A percentile compares a stretch with the other conserved stretches of the same genome.
Conservation (phyloP, 2,329 filamentous ascomycete genomes). For the Chrysoporthe puriensis region DNA sequence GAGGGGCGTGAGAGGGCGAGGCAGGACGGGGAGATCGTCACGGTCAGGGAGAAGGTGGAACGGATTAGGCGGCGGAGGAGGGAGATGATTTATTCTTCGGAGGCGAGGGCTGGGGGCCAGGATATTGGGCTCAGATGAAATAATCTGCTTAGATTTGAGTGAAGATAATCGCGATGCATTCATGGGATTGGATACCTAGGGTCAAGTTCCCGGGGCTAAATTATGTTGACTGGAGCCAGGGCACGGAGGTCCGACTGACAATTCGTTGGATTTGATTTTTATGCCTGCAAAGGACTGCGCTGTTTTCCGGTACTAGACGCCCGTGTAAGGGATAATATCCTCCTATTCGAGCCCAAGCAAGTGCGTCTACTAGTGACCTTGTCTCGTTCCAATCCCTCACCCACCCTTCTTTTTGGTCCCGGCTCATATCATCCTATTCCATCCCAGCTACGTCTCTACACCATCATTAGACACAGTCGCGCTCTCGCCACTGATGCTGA, state of each 20-base stretch:
- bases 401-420: neutral
- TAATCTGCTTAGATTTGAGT: neutral
- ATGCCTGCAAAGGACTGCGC: neutral
- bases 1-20: slow-evolving; percentile 51
- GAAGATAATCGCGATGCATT: neutral
- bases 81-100: slow-evolving; percentile 8
- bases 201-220: neutral
- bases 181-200: neutral
- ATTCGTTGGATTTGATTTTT: neutral
- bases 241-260: neutral
- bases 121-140: slow-evolving; percentile 21
- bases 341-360: neutral
- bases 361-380: neutral
- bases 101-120: slow-evolving; percentile 4
- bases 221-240: neutral
- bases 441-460: slow-evolving; percentile 8
- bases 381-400: no score
- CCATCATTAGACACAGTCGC: slow-evolving; percentile 12
- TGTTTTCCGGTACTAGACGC: neutral
- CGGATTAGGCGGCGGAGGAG: slow-evolving; percentile 42
- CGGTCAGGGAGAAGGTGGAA: slow-evolving; percentile 47
- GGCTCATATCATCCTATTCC: neutral
- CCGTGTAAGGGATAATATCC: neutral
- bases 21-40: slow-evolving; percentile 49
- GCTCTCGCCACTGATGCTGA: slow-evolving; percentile 19